A percentile compares a stretch with the other conserved stretches of the same genome.
These are phyloP conservation scores for Myochromella boudieri DNA, from an alignment of 768 basidiomycete species.

Conservation along the genomic window DNA sequence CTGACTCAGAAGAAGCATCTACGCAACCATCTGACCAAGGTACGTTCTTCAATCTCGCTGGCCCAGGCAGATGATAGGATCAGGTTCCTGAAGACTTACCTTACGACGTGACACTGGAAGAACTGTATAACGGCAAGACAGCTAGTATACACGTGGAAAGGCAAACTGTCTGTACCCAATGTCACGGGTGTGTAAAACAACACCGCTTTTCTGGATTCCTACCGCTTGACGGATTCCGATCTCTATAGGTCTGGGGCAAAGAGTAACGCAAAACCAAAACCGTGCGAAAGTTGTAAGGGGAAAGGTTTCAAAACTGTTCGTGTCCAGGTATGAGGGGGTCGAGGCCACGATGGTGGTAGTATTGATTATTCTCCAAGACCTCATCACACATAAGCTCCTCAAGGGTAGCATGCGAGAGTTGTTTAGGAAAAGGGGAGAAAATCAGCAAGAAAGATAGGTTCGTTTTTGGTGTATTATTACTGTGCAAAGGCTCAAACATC, in stretches of 20 bases:
- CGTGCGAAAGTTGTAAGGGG: conserved; percentile 80
- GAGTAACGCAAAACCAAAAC: conserved; percentile 80
- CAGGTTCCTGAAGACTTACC: conserved; percentile 75
- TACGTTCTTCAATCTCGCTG: conserved; percentile 64
- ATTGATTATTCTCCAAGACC: conserved; percentile 27
- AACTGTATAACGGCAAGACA: conserved; percentile 90
- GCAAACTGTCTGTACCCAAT: too few species aligned
- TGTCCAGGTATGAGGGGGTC: conserved; percentile 58
- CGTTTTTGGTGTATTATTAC: conserved; percentile 9
- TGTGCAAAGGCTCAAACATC: conserved; percentile 88
- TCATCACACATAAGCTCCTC: conserved; percentile 50
- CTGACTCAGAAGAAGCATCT: conserved; percentile 71
- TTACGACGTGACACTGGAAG: conserved; percentile 87
- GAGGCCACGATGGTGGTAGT: too few species aligned
- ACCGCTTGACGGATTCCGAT: conserved; percentile 1
- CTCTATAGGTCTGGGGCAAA: conserved; percentile 72
- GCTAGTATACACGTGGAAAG: too few species aligned
- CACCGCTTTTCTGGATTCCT: too few species aligned
- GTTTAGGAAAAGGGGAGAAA: conserved; percentile 66
- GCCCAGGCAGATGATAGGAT: conserved; percentile 47
- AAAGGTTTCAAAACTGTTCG: conserved; percentile 72
- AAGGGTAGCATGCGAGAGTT: conserved; percentile 64
- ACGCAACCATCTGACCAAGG: conserved; percentile 66
- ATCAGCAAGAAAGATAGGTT: conserved; percentile 84
- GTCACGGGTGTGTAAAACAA: too few species aligned